Evolutionary conservation across 768 basidiomycete genomes (phyloP).

Genomic region (Panellus pusillus): DNA sequence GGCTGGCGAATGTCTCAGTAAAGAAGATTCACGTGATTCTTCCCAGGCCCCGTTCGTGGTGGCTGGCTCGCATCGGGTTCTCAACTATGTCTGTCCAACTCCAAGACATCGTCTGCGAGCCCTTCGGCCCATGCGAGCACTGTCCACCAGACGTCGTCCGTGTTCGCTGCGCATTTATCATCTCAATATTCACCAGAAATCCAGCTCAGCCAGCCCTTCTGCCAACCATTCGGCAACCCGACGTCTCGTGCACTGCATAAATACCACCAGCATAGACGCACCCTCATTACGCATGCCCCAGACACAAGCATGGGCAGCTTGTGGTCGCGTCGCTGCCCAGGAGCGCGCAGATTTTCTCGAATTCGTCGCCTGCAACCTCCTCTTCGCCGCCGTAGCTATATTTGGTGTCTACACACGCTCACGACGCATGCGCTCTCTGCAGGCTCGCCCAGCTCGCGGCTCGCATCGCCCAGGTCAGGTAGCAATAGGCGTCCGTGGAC

Average conservation of each 20-base stretch:
- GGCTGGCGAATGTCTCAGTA: no score
- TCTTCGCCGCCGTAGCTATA: slow-evolving; percentile 68
- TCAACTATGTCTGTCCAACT: no score
- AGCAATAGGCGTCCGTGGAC: no score
- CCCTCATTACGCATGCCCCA: slow-evolving; percentile 41
- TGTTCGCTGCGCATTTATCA: slow-evolving; percentile 15
- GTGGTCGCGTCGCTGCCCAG: slow-evolving; percentile 77
- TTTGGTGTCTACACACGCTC: slow-evolving; percentile 68
- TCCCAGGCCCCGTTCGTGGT: no score
- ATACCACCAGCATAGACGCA: slow-evolving; percentile 21
- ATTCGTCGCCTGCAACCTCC: slow-evolving; percentile 81
- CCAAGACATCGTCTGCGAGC: slow-evolving; percentile 42
- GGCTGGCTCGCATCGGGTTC: no score
- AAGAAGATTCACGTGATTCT: no score
- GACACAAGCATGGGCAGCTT: slow-evolving; percentile 88
- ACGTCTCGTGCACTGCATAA: slow-evolving; percentile 80
- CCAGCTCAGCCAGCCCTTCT: slow-evolving; percentile 85
- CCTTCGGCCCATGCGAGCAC: slow-evolving; percentile 59
- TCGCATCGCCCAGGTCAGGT: slow-evolving; percentile 57
- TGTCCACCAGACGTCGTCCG: slow-evolving; percentile 65
- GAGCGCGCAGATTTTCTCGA: slow-evolving; percentile 91
- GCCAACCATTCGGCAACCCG: slow-evolving; percentile 96
- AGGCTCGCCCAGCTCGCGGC: slow-evolving; percentile 84
- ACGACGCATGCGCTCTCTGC: slow-evolving; percentile 64
- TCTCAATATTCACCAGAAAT: not conserved